These are phyloP conservation scores for Aspergillus aculeatinus DNA, from an alignment of 2,329 filamentous ascomycete genomes.

Conservation along the genomic window DNA sequence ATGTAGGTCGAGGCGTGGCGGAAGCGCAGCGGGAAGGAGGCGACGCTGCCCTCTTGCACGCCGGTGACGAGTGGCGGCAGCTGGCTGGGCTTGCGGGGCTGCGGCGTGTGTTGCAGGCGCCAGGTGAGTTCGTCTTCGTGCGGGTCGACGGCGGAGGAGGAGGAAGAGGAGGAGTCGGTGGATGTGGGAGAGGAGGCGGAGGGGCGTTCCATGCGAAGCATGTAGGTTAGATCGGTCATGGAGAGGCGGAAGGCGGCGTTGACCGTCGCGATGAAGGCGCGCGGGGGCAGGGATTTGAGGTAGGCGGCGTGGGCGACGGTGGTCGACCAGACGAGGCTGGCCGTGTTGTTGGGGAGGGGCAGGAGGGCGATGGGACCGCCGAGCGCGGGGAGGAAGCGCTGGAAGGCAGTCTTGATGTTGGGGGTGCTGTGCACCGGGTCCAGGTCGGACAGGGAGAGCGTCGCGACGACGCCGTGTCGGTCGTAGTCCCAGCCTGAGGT, in stretches of 20 bases:
- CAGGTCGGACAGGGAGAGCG: slow-evolving; percentile 65
- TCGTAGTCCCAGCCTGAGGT: slow-evolving; percentile 92
- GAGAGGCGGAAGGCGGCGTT: slow-evolving; percentile 89
- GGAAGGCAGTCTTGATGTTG: slow-evolving; percentile 75
- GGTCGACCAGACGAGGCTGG: slow-evolving; percentile 93
- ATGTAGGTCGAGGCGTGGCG: slow-evolving; percentile 94
- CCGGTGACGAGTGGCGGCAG: slow-evolving; percentile 66
- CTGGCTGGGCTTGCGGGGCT: slow-evolving; percentile 49
- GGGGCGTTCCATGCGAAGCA: slow-evolving; percentile 64
- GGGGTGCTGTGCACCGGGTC: slow-evolving; percentile 29
- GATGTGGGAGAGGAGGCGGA: not conserved
- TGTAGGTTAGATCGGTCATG: slow-evolving; percentile 75
- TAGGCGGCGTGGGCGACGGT: slow-evolving; percentile 74
- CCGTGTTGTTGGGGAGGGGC: slow-evolving; percentile 77
- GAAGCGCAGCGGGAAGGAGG: slow-evolving; percentile 87
- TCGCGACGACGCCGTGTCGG: slow-evolving; percentile 87
- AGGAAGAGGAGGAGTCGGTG: slow-evolving; percentile 11
- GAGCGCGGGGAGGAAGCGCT: slow-evolving; percentile 82
- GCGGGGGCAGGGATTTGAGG: slow-evolving; percentile 70
- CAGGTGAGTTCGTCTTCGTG: slow-evolving; percentile 79
- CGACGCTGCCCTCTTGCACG: slow-evolving; percentile 76
- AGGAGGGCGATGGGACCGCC: slow-evolving; percentile 84
- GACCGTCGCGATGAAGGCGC: slow-evolving; percentile 80
- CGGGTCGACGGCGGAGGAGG: slow-evolving; percentile 30
- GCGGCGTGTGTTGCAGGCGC: slow-evolving; percentile 70